Conservation (phyloP, 352 stramenopile genomes). For the Detonula confervacea region DNA sequence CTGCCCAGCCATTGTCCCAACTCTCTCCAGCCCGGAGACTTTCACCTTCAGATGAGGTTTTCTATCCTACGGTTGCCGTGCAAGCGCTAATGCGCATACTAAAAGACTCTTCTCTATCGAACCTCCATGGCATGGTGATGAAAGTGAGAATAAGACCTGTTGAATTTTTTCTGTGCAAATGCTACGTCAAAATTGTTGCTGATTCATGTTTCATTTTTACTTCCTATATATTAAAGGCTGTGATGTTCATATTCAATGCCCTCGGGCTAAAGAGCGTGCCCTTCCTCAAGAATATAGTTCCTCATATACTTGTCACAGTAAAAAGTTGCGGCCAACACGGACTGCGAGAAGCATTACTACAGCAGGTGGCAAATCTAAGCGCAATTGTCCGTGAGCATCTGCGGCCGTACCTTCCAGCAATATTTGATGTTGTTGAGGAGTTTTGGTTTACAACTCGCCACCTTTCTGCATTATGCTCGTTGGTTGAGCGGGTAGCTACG, state of each 20-base stretch:
- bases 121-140: slow-evolving; percentile 96
- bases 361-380: slow-evolving; percentile 95
- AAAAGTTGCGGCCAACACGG: slow-evolving; percentile 88
- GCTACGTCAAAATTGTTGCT: slow-evolving; percentile 1
- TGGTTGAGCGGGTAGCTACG: slow-evolving; percentile 90
- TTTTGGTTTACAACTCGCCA: slow-evolving; percentile 96
- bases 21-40: slow-evolving; percentile 66
- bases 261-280: slow-evolving; percentile 93
- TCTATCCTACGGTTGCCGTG: slow-evolving; percentile 97
- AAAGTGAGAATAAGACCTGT: slow-evolving; percentile 71
- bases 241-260: slow-evolving; percentile 99
- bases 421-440: slow-evolving; percentile 95
- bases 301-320: slow-evolving; percentile 95
- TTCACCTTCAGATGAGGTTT: slow-evolving; percentile 88
- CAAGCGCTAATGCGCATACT: slow-evolving; percentile 96
- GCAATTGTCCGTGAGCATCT: slow-evolving; percentile 95
- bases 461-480: slow-evolving; percentile 93
- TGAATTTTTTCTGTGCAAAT: not conserved
- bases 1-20: slow-evolving; percentile 77
- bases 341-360: slow-evolving; percentile 94
- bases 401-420: slow-evolving; percentile 94
- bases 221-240: slow-evolving; percentile 73
- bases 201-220: slow-evolving; percentile 5
- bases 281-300: slow-evolving; percentile 97
- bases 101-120: slow-evolving; percentile 92